Base-by-base conservation (phyloP, 805 yeast genomes). In the Pichia thaimueangensis region DNA sequence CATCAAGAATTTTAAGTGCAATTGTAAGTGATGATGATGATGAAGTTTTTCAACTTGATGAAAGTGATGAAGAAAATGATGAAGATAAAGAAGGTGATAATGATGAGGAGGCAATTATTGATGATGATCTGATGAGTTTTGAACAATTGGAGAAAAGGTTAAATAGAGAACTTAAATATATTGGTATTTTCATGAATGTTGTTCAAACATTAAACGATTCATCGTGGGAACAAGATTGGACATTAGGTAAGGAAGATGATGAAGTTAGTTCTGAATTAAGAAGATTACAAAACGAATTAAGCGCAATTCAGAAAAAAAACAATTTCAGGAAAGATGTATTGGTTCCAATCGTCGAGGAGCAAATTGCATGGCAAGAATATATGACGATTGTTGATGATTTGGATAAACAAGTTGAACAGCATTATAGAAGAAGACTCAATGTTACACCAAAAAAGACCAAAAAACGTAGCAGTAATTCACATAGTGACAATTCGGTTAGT, bases 381-480 rank as follows among this genome's bases (percentile, higher is more conserved):
- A 70, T 81, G 45, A 83, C 91, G 11, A 89, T 93, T 41, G 63
- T 88, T 45, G 97, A 93, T 44, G 97, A 93, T 58, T 69, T 93
- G 51, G 97, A 93, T 60, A 93, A 91, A 60, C 99, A 93, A 63
- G 89, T 93, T 29, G 98, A 93, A 59, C 97, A 86, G 60, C 89
- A 95, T 17, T 93, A 89, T 58, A 66, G 84, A 49, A 84, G 88
- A 60, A 70, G 97, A 46, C 73, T 84, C 43, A 78, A 88, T 53
- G 86, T 80, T 7, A 80, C 87, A 43, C 64, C 64, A 1, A 83
- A 74, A 55, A 78, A 76, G 57, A 69, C 76, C 51, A 78, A 78
- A 64, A 81, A 80, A 64, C 67, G 68, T 48, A n/a, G n/a, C n/a
- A n/a, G n/a, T n/a, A 67, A 63, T 20, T 23, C 42, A 53, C 50